Conservation (phyloP, 441 rosid genomes). For the Mallotus japonicus region DNA sequence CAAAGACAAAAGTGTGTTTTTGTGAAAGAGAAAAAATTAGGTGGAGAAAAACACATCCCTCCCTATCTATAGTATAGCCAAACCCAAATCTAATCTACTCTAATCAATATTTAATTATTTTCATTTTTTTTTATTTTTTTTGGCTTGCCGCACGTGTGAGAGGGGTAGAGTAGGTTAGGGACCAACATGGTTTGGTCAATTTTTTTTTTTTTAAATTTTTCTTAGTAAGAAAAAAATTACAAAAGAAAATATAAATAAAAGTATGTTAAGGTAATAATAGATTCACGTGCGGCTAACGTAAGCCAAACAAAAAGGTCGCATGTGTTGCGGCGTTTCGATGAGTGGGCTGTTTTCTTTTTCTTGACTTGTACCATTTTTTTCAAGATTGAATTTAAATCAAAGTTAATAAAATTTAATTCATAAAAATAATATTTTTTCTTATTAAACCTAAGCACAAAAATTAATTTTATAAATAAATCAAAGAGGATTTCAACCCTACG, state of each 20-base stretch:
- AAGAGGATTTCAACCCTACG: too few relatives aligned
- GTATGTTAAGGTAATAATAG: not conserved
- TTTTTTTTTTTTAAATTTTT: not conserved
- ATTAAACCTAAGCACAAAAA: too few relatives aligned
- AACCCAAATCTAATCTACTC: not conserved
- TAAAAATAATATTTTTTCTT: too few relatives aligned
- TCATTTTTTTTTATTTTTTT: too few relatives aligned
- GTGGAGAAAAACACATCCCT: slow-evolving; percentile 9
- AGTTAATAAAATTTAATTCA: too few relatives aligned
- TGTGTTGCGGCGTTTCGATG: slow-evolving; percentile 55
- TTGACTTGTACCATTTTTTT: not conserved
- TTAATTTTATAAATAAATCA: too few relatives aligned
- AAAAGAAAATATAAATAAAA: too few relatives aligned
- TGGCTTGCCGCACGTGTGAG: slow-evolving; percentile 33
- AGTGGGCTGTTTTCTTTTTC: slow-evolving; percentile 32
- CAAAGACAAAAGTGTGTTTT: slow-evolving; percentile 9
- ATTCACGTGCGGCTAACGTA: slow-evolving; percentile 59
- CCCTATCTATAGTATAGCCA: not conserved
- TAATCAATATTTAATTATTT: not conserved
- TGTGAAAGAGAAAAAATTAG: slow-evolving; percentile 18
- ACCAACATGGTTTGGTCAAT: slow-evolving; percentile 4
- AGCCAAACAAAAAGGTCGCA: slow-evolving; percentile 26
- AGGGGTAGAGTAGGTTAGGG: slow-evolving; percentile 11
- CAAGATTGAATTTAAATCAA: too few relatives aligned
- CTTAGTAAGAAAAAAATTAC: not conserved